These are phyloP conservation scores for Uromyces viciae-fabae DNA, from an alignment of 1,284 basidiomycete genomes.

Conservation along the genomic window DNA sequence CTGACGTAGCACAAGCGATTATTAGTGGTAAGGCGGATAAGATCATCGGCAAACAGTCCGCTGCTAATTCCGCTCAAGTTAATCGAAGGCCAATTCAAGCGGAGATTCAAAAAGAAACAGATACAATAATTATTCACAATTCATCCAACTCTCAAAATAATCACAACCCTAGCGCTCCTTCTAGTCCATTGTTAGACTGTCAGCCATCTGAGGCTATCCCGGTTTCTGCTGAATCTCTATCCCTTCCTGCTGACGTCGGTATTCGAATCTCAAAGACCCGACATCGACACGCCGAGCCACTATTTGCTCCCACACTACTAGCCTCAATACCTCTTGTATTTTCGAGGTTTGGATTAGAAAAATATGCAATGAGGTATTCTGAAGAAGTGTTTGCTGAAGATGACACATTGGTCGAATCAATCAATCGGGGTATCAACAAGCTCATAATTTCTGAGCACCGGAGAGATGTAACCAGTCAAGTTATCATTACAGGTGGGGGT, in stretches of 20 bases:
- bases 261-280: conserved; percentile 30
- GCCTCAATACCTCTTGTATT: conserved; percentile 28
- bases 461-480: conserved; percentile 21
- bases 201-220: conserved; percentile 25
- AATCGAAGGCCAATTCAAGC: conserved; percentile 14
- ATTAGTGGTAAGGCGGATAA: conserved; percentile 42
- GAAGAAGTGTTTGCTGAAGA: conserved; percentile 3
- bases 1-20: conserved; percentile 32
- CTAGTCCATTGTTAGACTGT: conserved; percentile 27
- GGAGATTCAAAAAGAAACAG: conserved; percentile 31
- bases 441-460: conserved; percentile 15
- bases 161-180: conserved; percentile 1
- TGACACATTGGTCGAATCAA: conserved; percentile 13
- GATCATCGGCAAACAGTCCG: conserved; percentile 15
- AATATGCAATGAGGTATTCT: conserved; percentile 25
- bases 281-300: conserved; percentile 39
- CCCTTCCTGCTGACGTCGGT: conserved; percentile 12
- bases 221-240: neutral
- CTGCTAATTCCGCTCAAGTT: neutral
- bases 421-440: conserved; percentile 15
- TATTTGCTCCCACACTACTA: conserved; percentile 30
- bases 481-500: conserved; percentile 29
- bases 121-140: conserved; percentile 27
- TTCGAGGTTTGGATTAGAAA: conserved; percentile 31
- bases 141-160: conserved; percentile 9